These are phyloP conservation scores for Gentiana dahurica DNA, from an alignment of 257 asterid genomes.

Conservation along the genomic window DNA sequence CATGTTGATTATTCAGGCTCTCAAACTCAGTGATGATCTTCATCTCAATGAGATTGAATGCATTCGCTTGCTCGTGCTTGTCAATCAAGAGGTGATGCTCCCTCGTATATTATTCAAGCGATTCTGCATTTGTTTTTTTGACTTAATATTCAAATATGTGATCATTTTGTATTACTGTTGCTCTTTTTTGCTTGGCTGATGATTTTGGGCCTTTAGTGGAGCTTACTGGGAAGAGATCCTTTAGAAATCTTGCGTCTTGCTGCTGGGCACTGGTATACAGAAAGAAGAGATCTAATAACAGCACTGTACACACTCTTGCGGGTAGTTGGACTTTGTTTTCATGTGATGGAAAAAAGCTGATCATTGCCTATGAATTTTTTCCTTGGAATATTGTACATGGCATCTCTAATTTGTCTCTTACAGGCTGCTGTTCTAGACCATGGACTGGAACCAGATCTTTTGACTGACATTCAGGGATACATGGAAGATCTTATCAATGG, in stretches of 20 bases:
- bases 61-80: slow-evolving; percentile 66
- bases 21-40: slow-evolving; percentile 89
- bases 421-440: slow-evolving; percentile 95
- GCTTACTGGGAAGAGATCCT: slow-evolving; percentile 81
- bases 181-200: slow-evolving; percentile 3
- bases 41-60: slow-evolving; percentile 92
- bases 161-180: background rate
- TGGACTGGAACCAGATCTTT: slow-evolving; percentile 69
- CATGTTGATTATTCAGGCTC: slow-evolving; percentile 40
- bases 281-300: slow-evolving; percentile 84
- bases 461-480: slow-evolving; percentile 59
- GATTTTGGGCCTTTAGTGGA: slow-evolving; percentile 44
- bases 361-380: slow-evolving; percentile 1
- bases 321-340: slow-evolving; percentile 37
- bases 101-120: background rate
- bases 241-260: slow-evolving; percentile 78
- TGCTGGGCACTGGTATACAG: slow-evolving; percentile 93
- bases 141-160: background rate
- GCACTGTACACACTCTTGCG: slow-evolving; percentile 64
- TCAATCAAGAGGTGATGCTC: slow-evolving; percentile 79
- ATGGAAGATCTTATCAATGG: slow-evolving; percentile 61
- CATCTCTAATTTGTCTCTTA: slow-evolving; percentile 14
- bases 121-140: background rate
- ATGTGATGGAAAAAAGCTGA: slow-evolving; percentile 1
- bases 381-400: background rate